Base-by-base conservation (phyloP, 371 early-diverging fungal genomes). In the Syncephalastrum contaminatum region DNA sequence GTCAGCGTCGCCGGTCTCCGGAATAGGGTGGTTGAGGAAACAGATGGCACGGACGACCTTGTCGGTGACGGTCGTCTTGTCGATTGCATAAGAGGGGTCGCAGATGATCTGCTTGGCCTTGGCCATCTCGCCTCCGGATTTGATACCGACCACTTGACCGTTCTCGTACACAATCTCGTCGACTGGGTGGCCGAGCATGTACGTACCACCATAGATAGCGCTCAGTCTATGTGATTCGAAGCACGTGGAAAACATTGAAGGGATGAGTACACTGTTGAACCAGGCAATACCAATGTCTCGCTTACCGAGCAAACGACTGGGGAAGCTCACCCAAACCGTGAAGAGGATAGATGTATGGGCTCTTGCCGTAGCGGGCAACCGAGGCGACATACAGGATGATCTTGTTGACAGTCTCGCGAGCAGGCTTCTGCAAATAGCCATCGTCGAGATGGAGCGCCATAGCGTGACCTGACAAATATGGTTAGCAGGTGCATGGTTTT, bases 261-360 rank as follows among this genome's bases (percentile, higher is more conserved):
- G 36, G 14, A 12, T n/a, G 10, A 55, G 10, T n/a, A 18, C 43
- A 41, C 36, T 48, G 20, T 24, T 51, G 24, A 18, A 25, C 15
- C 4, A 25, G 14, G 27, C n/a, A 24, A 20, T 14, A 4, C 20
- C 10, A 22, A 18, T 14, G 18, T 39, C 6, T 27, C 7, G 65
- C 80, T 53, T 82, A 90, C 86, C 99, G 81, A 43, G 98, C 96
- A 82, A 99, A 99, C 14, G 97, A 94, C 80, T 99, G 99, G 41
- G 99, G 99, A 46, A 99, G 85, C 66, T 99, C 99, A 56, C 99
- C 99, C 49, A 99, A 83, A 48, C 99, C 99, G 67, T 98, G 98
- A 56, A 96, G 81, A 56, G 99, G 99, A 75, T 99, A 99, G 67
- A 99, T 94, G 80, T 98, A 99, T n/a, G 99, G 99, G 62, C 93